phyloP scores from a whole-genome alignment of 768 basidiomycete species.

The Collybia sordida region DNA sequence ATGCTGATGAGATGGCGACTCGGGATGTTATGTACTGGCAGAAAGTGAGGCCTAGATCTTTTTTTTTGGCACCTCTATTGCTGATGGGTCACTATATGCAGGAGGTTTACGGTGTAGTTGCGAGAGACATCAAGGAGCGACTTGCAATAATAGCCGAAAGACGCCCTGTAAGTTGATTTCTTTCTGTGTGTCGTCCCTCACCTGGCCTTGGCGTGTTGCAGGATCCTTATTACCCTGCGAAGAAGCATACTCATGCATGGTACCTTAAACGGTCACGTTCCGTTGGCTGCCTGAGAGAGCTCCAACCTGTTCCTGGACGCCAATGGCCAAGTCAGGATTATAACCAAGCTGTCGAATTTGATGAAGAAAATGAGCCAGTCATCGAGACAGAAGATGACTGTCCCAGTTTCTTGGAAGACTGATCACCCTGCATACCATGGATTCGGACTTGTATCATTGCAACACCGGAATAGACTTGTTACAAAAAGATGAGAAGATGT shows the following conservation, averaged over 20 bases:
- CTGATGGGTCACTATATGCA: constrained; percentile 4
- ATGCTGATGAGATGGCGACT: constrained; percentile 33
- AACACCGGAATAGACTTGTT: too few relatives aligned
- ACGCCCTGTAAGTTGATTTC: constrained; percentile 26
- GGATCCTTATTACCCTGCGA: constrained; percentile 37
- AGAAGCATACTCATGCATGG: constrained; percentile 37
- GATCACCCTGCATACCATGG: too few relatives aligned
- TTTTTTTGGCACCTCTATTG: not conserved
- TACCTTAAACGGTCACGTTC: constrained; percentile 41
- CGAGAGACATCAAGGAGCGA: constrained; percentile 26
- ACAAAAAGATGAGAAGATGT: too few relatives aligned
- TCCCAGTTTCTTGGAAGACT: too few relatives aligned
- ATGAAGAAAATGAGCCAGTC: too few relatives aligned
- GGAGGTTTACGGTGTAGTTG: constrained; percentile 31
- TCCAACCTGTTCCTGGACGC: constrained; percentile 12
- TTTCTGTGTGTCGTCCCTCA: too few relatives aligned
- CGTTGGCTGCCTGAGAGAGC: constrained; percentile 32
- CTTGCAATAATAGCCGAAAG: constrained; percentile 23
- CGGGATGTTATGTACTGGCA: constrained; percentile 35
- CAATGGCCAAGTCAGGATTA: too few relatives aligned
- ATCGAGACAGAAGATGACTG: too few relatives aligned
- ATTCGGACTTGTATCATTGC: too few relatives aligned
- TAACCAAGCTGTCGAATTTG: too few relatives aligned
- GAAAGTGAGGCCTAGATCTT: constrained; percentile 17
- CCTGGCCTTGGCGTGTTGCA: constrained; percentile 11